Evolutionary conservation across 129 eudicot genomes (phyloP).

Genomic region (Helianthus annuus): HanXRQr2.0-SUNRISE NC_035448.2:36365505-36366004

Average conservation of each 20-base stretch:
- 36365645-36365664: neutral
- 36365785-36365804: neutral
- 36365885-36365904: conserved; percentile 3
- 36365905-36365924: conserved; percentile 2
- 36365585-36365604: too few species aligned
- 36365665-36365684: neutral
- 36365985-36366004: neutral
- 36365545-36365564: too few species aligned
- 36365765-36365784: conserved; percentile 54
- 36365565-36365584: too few species aligned
- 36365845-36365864: neutral
- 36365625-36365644: neutral
- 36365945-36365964: neutral
- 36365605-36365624: neutral
- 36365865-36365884: conserved; percentile 7
- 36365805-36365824: neutral
- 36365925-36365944: conserved; percentile 11
- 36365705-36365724: conserved; percentile 66
- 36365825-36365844: neutral
- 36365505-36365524: too few species aligned
- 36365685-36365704: conserved; percentile 63
- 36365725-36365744: conserved; percentile 75
- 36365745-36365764: conserved; percentile 65
- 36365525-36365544: too few species aligned
- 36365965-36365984: neutral